Conservation (phyloP, 73 alveolate species). For the Effrenium voratum region DNA sequence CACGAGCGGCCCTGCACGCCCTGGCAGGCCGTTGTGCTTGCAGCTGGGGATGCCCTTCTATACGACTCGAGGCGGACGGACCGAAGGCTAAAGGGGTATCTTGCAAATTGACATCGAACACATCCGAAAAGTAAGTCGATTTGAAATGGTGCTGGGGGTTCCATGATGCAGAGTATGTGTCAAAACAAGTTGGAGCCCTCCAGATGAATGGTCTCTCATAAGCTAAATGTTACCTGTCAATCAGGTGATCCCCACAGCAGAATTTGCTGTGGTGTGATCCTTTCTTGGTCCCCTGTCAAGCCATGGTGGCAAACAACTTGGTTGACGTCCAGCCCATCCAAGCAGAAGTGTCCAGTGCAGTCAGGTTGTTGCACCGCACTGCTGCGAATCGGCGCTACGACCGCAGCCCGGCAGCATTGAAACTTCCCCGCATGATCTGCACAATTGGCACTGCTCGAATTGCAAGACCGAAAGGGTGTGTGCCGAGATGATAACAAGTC, state of each 20-base stretch:
- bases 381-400: slow-evolving; percentile 89
- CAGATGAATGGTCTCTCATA: no score
- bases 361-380: slow-evolving; percentile 82
- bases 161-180: no score
- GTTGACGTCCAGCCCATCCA: neutral
- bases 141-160: no score
- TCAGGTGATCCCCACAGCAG: neutral
- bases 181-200: no score
- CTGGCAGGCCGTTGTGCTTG: slow-evolving; percentile 38
- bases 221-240: no score
- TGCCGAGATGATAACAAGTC: no score
- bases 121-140: no score
- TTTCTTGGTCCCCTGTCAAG: neutral
- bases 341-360: neutral
- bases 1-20: no score
- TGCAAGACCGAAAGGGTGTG: neutral
- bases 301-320: neutral
- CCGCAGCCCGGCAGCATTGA: slow-evolving; percentile 13
- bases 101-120: no score
- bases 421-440: neutral
- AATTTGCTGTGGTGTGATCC: neutral
- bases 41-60: slow-evolving; percentile 53
- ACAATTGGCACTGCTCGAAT: neutral
- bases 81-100: neutral
- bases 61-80: slow-evolving; percentile 57